A percentile compares a stretch with the other conserved stretches of the same genome.
These are phyloP conservation scores for Colletotrichum orchidophilum DNA, from an alignment of 2,329 filamentous ascomycete species.

Conservation along the genomic window DNA sequence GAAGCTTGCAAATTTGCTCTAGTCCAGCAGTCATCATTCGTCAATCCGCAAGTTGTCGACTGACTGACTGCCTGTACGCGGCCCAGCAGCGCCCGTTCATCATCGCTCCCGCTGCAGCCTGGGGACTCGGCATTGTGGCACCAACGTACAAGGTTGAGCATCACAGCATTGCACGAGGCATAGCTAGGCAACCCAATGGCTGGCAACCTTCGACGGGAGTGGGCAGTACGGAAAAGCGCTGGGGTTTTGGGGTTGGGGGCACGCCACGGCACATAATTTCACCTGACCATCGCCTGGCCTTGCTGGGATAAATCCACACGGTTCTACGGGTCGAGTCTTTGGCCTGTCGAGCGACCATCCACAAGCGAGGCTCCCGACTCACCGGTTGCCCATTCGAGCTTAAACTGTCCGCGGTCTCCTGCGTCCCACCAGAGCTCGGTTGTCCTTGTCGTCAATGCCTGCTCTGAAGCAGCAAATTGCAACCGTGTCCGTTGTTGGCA, in stretches of 20 bases:
- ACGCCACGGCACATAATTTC: background rate
- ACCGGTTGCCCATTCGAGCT: slow-evolving; percentile 32
- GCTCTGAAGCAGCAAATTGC: background rate
- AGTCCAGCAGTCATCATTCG: background rate
- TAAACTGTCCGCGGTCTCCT: slow-evolving; percentile 28
- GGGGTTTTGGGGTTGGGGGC: background rate
- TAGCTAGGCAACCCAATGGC: background rate
- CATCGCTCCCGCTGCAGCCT: background rate
- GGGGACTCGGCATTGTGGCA: background rate
- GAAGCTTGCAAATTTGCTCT: background rate
- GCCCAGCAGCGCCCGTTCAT: background rate
- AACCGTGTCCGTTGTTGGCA: slow-evolving; percentile 1
- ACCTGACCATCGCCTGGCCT: background rate
- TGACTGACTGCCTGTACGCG: background rate
- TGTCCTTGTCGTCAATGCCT: slow-evolving; percentile 5
- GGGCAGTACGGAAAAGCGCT: background rate
- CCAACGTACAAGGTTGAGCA: background rate
- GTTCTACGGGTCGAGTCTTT: slow-evolving; percentile 15
- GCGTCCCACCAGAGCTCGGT: slow-evolving; percentile 15
- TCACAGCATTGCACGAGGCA: background rate
- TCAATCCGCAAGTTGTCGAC: background rate
- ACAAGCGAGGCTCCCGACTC: slow-evolving; percentile 22
- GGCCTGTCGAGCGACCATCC: slow-evolving; percentile 23
- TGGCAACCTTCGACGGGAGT: background rate
- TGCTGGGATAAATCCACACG: slow-evolving; percentile 1